A percentile compares a stretch with the other conserved stretches of the same genome.
Evolutionary conservation across 371 early-diverging fungal species (phyloP).

Genomic region (Mortierella sp.): DNA sequence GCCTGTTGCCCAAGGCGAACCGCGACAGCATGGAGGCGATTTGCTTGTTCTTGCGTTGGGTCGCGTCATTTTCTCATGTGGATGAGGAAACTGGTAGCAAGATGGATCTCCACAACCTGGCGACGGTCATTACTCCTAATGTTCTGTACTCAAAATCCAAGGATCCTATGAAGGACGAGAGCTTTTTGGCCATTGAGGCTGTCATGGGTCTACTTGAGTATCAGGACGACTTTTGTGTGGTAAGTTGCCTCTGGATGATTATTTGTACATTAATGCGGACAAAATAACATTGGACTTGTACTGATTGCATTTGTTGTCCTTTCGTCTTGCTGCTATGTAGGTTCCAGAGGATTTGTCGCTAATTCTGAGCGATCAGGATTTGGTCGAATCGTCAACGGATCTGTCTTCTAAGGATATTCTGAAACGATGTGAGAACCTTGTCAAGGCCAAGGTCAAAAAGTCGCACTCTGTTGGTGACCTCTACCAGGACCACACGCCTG

Average conservation of each 20-base stretch:
- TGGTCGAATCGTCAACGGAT: constrained; percentile 69
- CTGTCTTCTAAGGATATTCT: constrained; percentile 74
- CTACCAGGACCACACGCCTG: constrained; percentile 12
- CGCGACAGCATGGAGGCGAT: constrained; percentile 92
- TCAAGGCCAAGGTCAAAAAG: constrained; percentile 62
- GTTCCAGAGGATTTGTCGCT: constrained; percentile 79
- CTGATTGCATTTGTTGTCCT: not conserved
- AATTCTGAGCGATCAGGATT: constrained; percentile 68
- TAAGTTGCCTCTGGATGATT: constrained; percentile 35
- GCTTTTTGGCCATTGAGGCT: constrained; percentile 81
- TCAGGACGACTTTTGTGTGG: constrained; percentile 84
- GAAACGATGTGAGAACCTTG: constrained; percentile 73
- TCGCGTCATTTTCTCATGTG: constrained; percentile 74
- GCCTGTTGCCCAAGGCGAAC: constrained; percentile 91
- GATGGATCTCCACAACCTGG: constrained; percentile 93
- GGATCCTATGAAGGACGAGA: constrained; percentile 84
- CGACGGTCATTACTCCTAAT: constrained; percentile 95
- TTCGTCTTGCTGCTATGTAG: constrained; percentile 30
- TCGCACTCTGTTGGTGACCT: constrained; percentile 45
- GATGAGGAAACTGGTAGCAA: constrained; percentile 83
- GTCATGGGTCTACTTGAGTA: constrained; percentile 79
- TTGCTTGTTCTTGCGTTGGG: constrained; percentile 87
- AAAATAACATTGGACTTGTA: not conserved
- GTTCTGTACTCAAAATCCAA: constrained; percentile 89
- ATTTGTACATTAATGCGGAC: not conserved